phyloP scores from a whole-genome alignment of 2,329 filamentous ascomycete species.

The Graphium sp. region DNA sequence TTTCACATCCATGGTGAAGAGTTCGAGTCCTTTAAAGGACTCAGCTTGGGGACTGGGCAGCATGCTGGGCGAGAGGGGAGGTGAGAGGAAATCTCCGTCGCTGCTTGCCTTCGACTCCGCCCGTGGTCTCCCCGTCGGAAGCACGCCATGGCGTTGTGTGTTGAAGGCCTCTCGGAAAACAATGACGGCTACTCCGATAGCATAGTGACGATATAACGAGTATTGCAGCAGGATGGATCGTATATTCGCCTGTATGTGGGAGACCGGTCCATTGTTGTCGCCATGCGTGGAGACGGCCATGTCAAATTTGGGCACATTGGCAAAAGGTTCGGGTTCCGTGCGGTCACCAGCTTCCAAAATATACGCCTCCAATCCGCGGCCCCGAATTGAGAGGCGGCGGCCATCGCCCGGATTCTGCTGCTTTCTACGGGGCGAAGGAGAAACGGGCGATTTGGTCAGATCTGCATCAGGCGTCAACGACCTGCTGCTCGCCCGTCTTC shows the following conservation, averaged over 20 bases:
- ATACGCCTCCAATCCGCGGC: constrained; percentile 73
- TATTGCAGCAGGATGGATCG: constrained; percentile 72
- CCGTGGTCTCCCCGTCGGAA: constrained; percentile 1
- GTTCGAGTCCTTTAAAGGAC: constrained; percentile 37
- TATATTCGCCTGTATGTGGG: constrained; percentile 71
- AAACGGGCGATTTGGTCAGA: constrained; percentile 19
- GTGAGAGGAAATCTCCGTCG: constrained; percentile 20
- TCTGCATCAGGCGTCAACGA: constrained; percentile 57
- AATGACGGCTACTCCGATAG: constrained; percentile 63
- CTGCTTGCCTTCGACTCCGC: too few species aligned
- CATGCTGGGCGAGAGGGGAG: constrained; percentile 11
- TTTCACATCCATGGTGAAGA: constrained; percentile 70
- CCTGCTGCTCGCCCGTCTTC: constrained; percentile 60
- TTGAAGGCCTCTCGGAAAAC: constrained; percentile 56
- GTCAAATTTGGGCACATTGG: constrained; percentile 76
- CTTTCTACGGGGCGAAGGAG: constrained; percentile 26
- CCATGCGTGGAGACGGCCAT: constrained; percentile 70
- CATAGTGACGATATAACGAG: constrained; percentile 86
- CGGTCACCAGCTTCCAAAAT: constrained; percentile 77
- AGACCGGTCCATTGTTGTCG: constrained; percentile 72
- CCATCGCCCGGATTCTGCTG: constrained; percentile 52
- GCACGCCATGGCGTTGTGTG: constrained; percentile 6
- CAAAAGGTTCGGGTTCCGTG: constrained; percentile 71
- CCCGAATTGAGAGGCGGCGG: constrained; percentile 62
- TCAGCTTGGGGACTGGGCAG: too few species aligned